These are phyloP conservation scores for Triglochin maritima DNA, from an alignment of 106 monocot species.

Conservation along the genomic window DNA sequence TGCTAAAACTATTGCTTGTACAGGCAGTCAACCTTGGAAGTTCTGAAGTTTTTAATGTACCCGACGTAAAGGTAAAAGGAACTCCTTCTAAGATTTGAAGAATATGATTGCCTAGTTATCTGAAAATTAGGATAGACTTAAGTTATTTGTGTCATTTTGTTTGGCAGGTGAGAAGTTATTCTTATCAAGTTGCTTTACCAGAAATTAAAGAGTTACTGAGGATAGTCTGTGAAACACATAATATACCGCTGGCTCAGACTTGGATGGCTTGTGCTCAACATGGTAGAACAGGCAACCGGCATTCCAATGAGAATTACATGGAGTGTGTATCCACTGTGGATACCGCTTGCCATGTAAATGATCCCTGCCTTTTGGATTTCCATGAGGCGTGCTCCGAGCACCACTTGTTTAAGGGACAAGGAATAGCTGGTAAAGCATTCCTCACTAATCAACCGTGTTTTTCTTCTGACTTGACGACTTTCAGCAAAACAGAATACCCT, in stretches of 20 bases:
- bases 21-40: slow-evolving; percentile 79
- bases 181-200: slow-evolving; percentile 43
- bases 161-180: slow-evolving; percentile 31
- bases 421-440: slow-evolving; percentile 63
- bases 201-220: slow-evolving; percentile 48
- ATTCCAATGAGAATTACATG: slow-evolving; percentile 45
- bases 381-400: slow-evolving; percentile 87
- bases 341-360: slow-evolving; percentile 50
- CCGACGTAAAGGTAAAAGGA: slow-evolving; percentile 32
- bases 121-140: neutral
- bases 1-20: slow-evolving; percentile 1
- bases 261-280: slow-evolving; percentile 73
- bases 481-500: slow-evolving; percentile 54
- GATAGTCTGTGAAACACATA: slow-evolving; percentile 40
- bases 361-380: slow-evolving; percentile 36
- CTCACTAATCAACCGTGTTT: slow-evolving; percentile 76
- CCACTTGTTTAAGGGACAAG: slow-evolving; percentile 81
- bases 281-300: slow-evolving; percentile 46
- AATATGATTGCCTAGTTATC: neutral
- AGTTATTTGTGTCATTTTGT: neutral
- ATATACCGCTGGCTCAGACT: slow-evolving; percentile 75
- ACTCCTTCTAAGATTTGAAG: no score
- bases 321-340: slow-evolving; percentile 64
- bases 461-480: slow-evolving; percentile 38
- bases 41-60: slow-evolving; percentile 28